Evolutionary conservation across 2,329 filamentous ascomycete species (phyloP), one percentile per base, ranked within the genome.

Genomic region (Ophiostoma triangulosporum): DNA sequence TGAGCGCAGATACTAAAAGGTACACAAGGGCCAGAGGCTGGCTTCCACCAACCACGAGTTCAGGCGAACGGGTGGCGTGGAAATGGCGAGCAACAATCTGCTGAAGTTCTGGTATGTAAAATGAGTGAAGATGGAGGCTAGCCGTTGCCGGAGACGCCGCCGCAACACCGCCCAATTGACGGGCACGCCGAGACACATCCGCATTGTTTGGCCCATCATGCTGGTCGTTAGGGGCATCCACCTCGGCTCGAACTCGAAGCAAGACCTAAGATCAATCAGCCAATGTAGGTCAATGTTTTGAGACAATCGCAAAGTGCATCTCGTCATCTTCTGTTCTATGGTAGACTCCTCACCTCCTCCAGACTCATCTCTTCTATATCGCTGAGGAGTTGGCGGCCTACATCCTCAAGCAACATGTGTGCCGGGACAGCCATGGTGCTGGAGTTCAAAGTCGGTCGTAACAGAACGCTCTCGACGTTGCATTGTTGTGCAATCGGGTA

Each of bases 351-450:
- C 58, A 83, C 80, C 72, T 81, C 75, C 62, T 83, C 77, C 38
- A 83, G 66, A 62, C 68, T 80, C 56, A 66, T 69, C 64, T 78
- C 75, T 60, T 79, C 75, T 50, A 81, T 66, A 61, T 82, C 77
- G 3, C 65, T 68, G 48, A 84, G 64, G 53, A 82, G 53, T 55
- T 72, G 64, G 40, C 67, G 68, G 20, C 80, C 79, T 6, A 70
- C 66, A 26, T 64, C 64, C 48, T 66, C 68, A 53, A 72, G 60
- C 3, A 58, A 70, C 26, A 50, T 20, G 9, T 36, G 32, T 15
- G 36, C 33, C 36, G 50, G 51, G 11, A 29, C 9, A 35, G 52
- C 50, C 50, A 53, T 58, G 50, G 36, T 22, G 51, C 17, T n/a
- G 12, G 26, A 36, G 3, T 20, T 12, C 12, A 20, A 40, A 26